A percentile compares a stretch with the other conserved stretches of the same genome.
These are phyloP conservation scores for Xerocomus potaroensis DNA, from an alignment of 768 basidiomycete species.

Conservation along the genomic window DNA sequence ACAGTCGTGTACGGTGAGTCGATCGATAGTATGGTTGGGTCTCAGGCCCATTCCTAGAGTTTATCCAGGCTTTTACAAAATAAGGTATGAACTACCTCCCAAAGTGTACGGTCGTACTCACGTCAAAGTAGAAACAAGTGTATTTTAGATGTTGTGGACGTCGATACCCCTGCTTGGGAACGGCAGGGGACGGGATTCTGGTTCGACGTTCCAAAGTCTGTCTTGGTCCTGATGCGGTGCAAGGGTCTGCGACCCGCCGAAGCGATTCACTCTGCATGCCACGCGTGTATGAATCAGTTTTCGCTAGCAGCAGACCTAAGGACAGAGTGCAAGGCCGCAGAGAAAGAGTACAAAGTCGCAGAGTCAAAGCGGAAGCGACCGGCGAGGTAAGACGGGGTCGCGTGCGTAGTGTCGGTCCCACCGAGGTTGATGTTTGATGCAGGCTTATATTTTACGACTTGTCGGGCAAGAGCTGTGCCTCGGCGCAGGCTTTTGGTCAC, in stretches of 20 bases:
- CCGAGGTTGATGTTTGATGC: not conserved
- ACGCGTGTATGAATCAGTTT: conserved; percentile 79
- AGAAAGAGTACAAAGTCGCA: conserved; percentile 62
- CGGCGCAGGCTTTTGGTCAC: conserved; percentile 80
- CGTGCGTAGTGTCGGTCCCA: no score
- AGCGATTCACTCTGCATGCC: conserved; percentile 81
- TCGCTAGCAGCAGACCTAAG: conserved; percentile 61
- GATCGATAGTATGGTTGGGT: not conserved
- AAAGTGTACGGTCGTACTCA: not conserved
- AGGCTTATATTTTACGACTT: conserved; percentile 82
- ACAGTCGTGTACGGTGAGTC: conserved; percentile 73
- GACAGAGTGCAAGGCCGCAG: conserved; percentile 79
- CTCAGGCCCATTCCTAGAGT: not conserved
- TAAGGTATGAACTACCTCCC: conserved; percentile 41
- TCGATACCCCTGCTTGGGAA: conserved; percentile 75
- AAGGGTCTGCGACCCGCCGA: conserved; percentile 67
- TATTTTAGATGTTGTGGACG: conserved; percentile 73
- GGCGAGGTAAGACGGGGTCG: conserved; percentile 31
- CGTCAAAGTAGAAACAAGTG: conserved; percentile 41
- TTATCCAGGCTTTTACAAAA: conserved; percentile 69
- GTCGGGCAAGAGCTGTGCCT: conserved; percentile 64
- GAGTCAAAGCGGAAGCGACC: conserved; percentile 61
- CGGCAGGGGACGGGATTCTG: conserved; percentile 72
- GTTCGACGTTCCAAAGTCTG: conserved; percentile 63
- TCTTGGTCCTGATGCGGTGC: conserved; percentile 48